Evolutionary conservation across 768 basidiomycete species (phyloP).

Genomic region (Serendipita sp.): DNA sequence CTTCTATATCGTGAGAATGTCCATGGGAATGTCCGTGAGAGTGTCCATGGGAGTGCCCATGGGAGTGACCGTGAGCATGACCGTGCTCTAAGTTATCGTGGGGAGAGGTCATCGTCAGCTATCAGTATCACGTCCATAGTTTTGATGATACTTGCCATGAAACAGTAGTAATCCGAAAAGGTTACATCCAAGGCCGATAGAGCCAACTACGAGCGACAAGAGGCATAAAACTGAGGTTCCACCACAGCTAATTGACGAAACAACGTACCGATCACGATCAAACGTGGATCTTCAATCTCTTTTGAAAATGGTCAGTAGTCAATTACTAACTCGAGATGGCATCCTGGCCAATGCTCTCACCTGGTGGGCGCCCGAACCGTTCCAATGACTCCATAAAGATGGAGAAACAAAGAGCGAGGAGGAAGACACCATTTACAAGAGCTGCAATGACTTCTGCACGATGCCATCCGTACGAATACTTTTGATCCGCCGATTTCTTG

Average conservation of each 20-base stretch:
- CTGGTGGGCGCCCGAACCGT: slow-evolving; percentile 71
- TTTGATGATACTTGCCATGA: slow-evolving; percentile 46
- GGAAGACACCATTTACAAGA: slow-evolving; percentile 89
- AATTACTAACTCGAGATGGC: slow-evolving; percentile 3
- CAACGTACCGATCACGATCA: slow-evolving; percentile 45
- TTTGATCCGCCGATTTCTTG: neutral
- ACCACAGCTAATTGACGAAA: neutral
- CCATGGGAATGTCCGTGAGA: neutral
- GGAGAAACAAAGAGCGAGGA: slow-evolving; percentile 90
- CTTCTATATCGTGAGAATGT: slow-evolving; percentile 9
- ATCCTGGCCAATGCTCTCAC: slow-evolving; percentile 23
- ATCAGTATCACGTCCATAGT: neutral
- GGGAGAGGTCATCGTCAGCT: neutral
- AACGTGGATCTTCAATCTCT: slow-evolving; percentile 79
- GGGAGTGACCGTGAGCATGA: slow-evolving; percentile 23
- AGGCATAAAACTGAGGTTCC: neutral
- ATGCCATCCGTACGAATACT: slow-evolving; percentile 75
- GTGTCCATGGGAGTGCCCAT: slow-evolving; percentile 6
- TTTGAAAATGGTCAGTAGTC: slow-evolving; percentile 8
- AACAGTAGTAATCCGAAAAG: slow-evolving; percentile 86
- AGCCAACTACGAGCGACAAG: slow-evolving; percentile 38
- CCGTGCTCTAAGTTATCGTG: slow-evolving; percentile 43
- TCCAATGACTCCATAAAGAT: slow-evolving; percentile 85
- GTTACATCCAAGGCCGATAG: slow-evolving; percentile 78
- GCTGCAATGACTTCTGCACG: slow-evolving; percentile 92